A percentile compares a stretch with the other conserved stretches of the same genome.
phyloP scores from a whole-genome alignment of 805 yeast species.

The Vanderwaltozyma verrucispora region DNA sequence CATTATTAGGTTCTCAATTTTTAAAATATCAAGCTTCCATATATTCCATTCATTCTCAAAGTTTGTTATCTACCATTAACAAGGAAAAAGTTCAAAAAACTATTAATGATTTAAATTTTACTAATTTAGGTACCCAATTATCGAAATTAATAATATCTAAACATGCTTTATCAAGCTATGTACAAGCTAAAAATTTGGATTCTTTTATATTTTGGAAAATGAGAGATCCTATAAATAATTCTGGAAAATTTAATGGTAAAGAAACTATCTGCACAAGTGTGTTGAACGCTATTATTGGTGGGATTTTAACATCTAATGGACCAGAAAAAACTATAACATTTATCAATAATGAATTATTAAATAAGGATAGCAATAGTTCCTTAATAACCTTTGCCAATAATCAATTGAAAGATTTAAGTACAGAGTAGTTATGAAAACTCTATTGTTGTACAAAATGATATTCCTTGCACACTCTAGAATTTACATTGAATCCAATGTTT shows the following conservation, averaged over 20 bases:
- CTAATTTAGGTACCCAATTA: conserved; percentile 46
- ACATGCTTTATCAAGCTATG: conserved; percentile 40
- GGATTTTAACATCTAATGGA: conserved; percentile 54
- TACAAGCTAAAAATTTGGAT: conserved; percentile 39
- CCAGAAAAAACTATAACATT: conserved; percentile 46
- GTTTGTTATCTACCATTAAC: conserved; percentile 7
- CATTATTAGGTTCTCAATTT: conserved; percentile 59
- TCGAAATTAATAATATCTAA: conserved; percentile 45
- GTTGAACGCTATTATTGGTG: conserved; percentile 57
- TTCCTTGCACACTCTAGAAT: not conserved
- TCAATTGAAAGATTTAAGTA: not conserved
- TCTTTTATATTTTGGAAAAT: conserved; percentile 58
- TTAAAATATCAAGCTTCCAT: conserved; percentile 35
- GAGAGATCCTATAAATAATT: conserved; percentile 37
- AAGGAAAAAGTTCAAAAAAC: conserved; percentile 6
- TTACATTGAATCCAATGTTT: not conserved
- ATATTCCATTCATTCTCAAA: conserved; percentile 19
- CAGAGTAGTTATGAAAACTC: not conserved
- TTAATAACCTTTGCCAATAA: conserved; percentile 12
- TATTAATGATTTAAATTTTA: conserved; percentile 43
- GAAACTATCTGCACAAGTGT: conserved; percentile 44
- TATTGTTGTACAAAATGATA: no score
- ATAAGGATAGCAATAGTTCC: conserved; percentile 10
- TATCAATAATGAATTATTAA: conserved; percentile 41
- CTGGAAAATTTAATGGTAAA: conserved; percentile 42